Base-by-base conservation (phyloP, 345 rosid species). In the Bruguiera parviflora region DNA sequence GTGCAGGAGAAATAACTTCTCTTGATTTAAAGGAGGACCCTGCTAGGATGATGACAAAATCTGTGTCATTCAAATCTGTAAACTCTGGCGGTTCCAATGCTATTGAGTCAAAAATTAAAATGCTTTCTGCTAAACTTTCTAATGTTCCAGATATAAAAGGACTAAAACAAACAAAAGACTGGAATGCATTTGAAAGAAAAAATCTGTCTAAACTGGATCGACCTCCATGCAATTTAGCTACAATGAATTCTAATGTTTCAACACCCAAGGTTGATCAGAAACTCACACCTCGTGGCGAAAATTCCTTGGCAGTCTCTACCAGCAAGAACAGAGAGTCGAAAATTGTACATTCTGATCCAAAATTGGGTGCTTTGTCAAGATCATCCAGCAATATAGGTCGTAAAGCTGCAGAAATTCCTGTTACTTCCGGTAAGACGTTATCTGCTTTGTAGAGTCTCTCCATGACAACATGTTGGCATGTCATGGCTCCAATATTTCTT, bases 1-100 rank as follows among this genome's bases (percentile, higher is more conserved):
- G 32, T 21, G 46, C 13, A 46, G 66, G 29, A 63, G 25, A 29
- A 22, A 52, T 43, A 39, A 24, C 21, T 24, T 4, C 28, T 62
- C 27, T 11, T 15, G 13, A 62, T 62, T 18, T 32, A 29, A 43
- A 63, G 66, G 96, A 85, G 49, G 89, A 83, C 43, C 29, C 77
- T 74, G 10, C 65, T 72, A 87, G 85, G 82, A 69, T 75, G 72
- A 73, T 90, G 66, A 79, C 87, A 78, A 96, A 88, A 77, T 86
- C 93, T 0, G 77, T 82, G 81, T 88, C 97, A 75, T 90, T 89
- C 71, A 89, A 85, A 80, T 78, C 81, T 20, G 56, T 83, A 70
- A 87, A 75, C 66, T 58, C 79, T 47, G 86, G 86, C 25, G 79
- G 78, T 65, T 67, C 85, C 73, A 75, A 65, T 80, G 72, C 87